Evolutionary conservation across 2,329 filamentous ascomycete genomes (phyloP), one percentile per base, ranked within the genome.

Genomic region (Talaromyces sp.): DNA sequence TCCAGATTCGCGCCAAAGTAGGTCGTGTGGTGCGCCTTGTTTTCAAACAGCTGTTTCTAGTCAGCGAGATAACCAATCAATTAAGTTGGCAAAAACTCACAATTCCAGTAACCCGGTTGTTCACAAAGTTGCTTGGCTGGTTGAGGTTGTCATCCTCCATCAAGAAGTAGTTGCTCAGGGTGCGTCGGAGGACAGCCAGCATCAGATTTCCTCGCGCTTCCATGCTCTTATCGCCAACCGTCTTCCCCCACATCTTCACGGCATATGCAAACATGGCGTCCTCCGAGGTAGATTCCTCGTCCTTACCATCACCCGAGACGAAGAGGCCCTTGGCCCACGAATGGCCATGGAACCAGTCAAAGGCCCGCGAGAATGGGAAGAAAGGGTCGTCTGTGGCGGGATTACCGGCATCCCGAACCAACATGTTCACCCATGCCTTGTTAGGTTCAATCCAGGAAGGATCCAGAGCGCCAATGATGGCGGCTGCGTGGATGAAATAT

Each of bases 301-400:
- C 81, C 62, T 82, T 83, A 8, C 81, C 82, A 58, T 85, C 82
- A 6, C 77, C 80, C 19, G 81, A 83, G 51, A 80, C 79, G 64
- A 80, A 82, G 1, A 84, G 72, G 1, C 78, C 80, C 69, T 82
- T 92, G 2, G 93, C 93, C 92, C 93, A 97, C 62, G 89, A 92
- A 80, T 98, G 95, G 1, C 93, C 95, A 70, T 96, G 87, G 74
- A 88, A 98, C 91, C 92, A 97, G 76, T 98, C 95, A 71, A 97
- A 98, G 61, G 82, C 85, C 55, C 95, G 85, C 64, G 84, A 93
- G 67, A 91, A 88, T 0, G 93, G 93, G 74, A 96, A 98, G 68
- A 86, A 86, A 30, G 82, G 80, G 71, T 96, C 93, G 19, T 82
- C 73, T 2, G 81, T 71, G 67, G 85, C 88, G 0, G 92, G 88